Evolutionary conservation across 2,329 filamentous ascomycete genomes (phyloP).

Genomic region (Tolypocladium inflatum): DNA sequence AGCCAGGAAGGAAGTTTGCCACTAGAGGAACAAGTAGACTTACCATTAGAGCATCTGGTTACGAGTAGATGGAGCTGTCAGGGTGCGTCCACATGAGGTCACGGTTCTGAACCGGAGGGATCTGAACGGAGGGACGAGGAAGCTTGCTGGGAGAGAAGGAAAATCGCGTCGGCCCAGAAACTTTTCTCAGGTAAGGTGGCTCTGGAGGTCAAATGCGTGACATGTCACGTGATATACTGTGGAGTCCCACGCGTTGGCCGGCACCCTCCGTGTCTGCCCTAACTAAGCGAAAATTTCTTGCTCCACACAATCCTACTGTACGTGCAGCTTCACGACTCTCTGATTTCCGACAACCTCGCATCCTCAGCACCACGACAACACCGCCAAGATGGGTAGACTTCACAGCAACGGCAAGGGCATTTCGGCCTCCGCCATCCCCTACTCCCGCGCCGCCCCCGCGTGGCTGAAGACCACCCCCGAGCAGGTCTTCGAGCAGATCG

Average conservation of each 20-base stretch:
- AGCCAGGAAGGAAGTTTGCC: conserved; percentile 2
- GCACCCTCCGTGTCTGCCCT: conserved; percentile 22
- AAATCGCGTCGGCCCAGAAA: neutral
- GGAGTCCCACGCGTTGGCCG: neutral
- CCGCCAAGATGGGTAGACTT: conserved; percentile 83
- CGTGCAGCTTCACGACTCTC: conserved; percentile 15
- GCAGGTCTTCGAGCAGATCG: conserved; percentile 98
- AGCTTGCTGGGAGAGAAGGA: neutral
- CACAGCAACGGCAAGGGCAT: conserved; percentile 99
- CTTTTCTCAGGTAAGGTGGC: neutral
- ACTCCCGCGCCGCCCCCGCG: conserved; percentile 83
- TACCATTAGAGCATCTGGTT: conserved; percentile 16
- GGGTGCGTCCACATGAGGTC: neutral
- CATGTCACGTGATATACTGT: neutral
- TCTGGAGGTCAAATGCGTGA: neutral
- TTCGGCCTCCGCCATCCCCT: conserved; percentile 88
- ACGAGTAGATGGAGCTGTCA: neutral
- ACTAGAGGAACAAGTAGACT: conserved; percentile 13
- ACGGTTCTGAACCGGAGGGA: neutral
- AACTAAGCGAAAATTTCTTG: conserved; percentile 35
- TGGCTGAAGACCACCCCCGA: conserved; percentile 99
- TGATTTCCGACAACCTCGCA: conserved; percentile 17
- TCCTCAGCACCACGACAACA: conserved; percentile 27
- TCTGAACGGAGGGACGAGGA: no score
- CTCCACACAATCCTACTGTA: conserved; percentile 27